phyloP scores from a whole-genome alignment of 305 asterid species.

The Fraxinus xanthoxyloides region DNA sequence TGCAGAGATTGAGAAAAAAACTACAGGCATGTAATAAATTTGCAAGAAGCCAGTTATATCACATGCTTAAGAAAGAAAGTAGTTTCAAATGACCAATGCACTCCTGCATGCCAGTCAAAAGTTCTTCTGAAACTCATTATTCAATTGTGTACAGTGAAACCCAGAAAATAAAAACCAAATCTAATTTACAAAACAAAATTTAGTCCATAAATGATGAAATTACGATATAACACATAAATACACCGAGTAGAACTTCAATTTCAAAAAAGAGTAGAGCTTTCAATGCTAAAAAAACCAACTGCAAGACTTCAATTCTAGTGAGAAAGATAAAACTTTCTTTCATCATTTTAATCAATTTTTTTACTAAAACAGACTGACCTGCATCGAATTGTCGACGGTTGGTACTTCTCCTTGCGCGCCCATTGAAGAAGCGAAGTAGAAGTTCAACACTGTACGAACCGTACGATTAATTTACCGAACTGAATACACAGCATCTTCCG shows the following conservation, averaged over 20 bases:
- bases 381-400: constrained; percentile 58
- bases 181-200: neutral
- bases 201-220: neutral
- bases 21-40: neutral
- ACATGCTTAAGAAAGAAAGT: neutral
- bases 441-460: constrained; percentile 30
- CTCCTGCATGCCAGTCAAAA: neutral
- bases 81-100: neutral
- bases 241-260: neutral
- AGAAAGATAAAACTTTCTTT: neutral
- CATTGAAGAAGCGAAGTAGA: constrained; percentile 43
- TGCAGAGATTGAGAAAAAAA: neutral
- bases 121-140: neutral
- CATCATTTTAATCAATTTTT: neutral
- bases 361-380: constrained; percentile 45
- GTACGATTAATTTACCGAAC: constrained; percentile 21
- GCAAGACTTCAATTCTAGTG: constrained; percentile 8
- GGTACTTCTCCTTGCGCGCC: constrained; percentile 74
- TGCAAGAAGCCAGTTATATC: neutral
- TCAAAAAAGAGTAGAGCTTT: neutral
- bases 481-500: constrained; percentile 21
- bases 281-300: neutral
- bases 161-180: neutral
- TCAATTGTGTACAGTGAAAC: neutral
- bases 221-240: neutral